phyloP scores from a whole-genome alignment of 2,329 filamentous ascomycete genomes.

The Zasmidium citrigriseum region DNA sequence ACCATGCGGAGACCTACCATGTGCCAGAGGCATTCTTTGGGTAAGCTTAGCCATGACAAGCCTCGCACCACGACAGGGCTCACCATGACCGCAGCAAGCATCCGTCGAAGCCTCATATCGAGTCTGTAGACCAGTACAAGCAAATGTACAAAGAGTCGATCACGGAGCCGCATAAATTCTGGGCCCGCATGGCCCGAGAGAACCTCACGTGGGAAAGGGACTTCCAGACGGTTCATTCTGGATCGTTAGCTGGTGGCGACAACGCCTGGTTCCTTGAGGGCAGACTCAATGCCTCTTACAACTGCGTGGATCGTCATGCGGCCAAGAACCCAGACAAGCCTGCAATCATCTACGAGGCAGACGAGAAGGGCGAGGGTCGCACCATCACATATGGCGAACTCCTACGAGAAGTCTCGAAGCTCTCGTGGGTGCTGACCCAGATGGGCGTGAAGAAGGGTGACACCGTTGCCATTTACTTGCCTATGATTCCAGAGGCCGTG shows the following conservation, averaged over 20 bases:
- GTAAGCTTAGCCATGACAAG: conserved; percentile 32
- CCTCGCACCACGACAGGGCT: conserved; percentile 4
- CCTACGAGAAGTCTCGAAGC: conserved; percentile 83
- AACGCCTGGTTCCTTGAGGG: conserved; percentile 94
- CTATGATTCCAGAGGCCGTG: conserved; percentile 97
- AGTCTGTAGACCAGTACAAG: conserved; percentile 63
- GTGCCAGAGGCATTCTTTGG: conserved; percentile 39
- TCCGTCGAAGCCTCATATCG: conserved; percentile 60
- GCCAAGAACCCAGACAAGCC: conserved; percentile 89
- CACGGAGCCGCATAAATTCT: conserved; percentile 84
- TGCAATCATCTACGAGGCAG: conserved; percentile 98
- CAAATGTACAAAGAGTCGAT: conserved; percentile 80
- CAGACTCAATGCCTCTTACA: conserved; percentile 91
- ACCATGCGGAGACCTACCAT: conserved; percentile 29
- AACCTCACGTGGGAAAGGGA: conserved; percentile 87
- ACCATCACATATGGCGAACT: conserved; percentile 92
- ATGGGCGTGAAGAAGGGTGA: conserved; percentile 98
- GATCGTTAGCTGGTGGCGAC: conserved; percentile 77
- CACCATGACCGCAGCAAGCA: conserved; percentile 52
- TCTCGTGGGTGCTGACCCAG: conserved; percentile 85
- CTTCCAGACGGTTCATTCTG: conserved; percentile 84
- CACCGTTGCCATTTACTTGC: conserved; percentile 93
- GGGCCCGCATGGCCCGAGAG: conserved; percentile 81
- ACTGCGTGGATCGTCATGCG: conserved; percentile 96
- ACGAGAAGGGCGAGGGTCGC: conserved; percentile 83